A percentile compares a stretch with the other conserved stretches of the same genome.
These are phyloP conservation scores for Cladophialophora psammophila DNA, from an alignment of 2,329 filamentous ascomycete genomes.

Conservation along the genomic window DNA sequence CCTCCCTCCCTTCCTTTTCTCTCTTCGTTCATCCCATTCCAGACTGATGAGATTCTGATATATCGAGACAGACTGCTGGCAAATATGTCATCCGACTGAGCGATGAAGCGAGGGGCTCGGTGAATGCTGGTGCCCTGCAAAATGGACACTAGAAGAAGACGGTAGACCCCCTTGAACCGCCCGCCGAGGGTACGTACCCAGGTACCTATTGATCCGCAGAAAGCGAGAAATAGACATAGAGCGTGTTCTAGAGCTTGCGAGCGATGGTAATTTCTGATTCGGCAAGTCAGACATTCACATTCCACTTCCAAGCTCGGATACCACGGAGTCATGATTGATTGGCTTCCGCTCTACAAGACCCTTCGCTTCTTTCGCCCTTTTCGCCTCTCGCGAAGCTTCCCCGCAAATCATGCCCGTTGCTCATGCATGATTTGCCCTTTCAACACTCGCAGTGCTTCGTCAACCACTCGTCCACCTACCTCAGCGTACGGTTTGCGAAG, in stretches of 20 bases:
- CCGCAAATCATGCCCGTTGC: conserved; percentile 14
- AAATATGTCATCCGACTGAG: conserved; percentile 29
- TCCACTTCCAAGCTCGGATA: conserved; percentile 11
- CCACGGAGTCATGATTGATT: conserved; percentile 14
- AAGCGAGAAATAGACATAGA: not conserved
- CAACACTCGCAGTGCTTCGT: not conserved
- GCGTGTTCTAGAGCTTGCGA: not conserved
- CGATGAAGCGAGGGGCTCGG: conserved; percentile 12
- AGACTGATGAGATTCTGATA: not conserved
- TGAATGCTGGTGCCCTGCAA: not conserved
- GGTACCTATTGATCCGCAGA: not conserved
- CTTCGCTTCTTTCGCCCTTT: not conserved
- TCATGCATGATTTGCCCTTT: conserved; percentile 8
- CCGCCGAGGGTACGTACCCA: not conserved
- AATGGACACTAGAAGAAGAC: not conserved
- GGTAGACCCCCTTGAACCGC: not conserved
- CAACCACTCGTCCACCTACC: conserved; percentile 6
- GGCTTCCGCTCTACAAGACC: not conserved
- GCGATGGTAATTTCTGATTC: not conserved
- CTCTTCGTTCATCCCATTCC: too few species aligned
- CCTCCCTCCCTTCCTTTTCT: not conserved
- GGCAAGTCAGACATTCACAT: not conserved
- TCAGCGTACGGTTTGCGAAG: conserved; percentile 3
- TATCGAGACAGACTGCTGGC: conserved; percentile 17
- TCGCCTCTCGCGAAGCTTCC: conserved; percentile 9